These are phyloP conservation scores for Luffa acutangula DNA, from an alignment of 306 rosid species.

Conservation along the genomic window DNA sequence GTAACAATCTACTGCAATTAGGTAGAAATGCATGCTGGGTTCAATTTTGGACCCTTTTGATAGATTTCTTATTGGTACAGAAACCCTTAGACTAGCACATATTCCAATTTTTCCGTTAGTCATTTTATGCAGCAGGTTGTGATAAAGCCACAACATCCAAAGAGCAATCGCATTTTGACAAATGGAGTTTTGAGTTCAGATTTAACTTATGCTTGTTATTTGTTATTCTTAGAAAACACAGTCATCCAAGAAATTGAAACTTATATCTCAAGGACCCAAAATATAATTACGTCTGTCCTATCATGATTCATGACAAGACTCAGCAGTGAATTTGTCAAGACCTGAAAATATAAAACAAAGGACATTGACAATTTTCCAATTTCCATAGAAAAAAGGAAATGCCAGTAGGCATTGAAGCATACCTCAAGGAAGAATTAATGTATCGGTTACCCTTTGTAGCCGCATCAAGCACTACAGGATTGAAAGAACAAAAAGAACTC, in stretches of 20 bases:
- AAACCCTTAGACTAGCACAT: background rate
- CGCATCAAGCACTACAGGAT: constrained; percentile 62
- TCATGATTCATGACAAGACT: background rate
- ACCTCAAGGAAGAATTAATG: constrained; percentile 87
- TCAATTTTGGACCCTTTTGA: background rate
- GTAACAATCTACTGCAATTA: background rate
- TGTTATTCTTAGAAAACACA: background rate
- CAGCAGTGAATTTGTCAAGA: background rate
- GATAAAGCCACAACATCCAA: background rate
- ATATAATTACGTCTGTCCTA: background rate
- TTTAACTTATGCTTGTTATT: background rate
- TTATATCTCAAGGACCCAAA: background rate
- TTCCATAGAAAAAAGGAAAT: background rate
- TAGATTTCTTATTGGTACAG: background rate
- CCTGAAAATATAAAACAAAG: background rate
- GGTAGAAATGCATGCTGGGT: background rate
- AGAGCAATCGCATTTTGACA: background rate
- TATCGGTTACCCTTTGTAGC: constrained; percentile 73
- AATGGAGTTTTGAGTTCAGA: background rate
- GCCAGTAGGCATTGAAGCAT: background rate
- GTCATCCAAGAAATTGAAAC: background rate
- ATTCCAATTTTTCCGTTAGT: background rate
- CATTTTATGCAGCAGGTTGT: background rate
- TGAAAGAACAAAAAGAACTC: background rate
- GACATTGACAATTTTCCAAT: background rate